Conservation (phyloP, 2,329 filamentous ascomycete species). For the Mariannaea sp. region DNA sequence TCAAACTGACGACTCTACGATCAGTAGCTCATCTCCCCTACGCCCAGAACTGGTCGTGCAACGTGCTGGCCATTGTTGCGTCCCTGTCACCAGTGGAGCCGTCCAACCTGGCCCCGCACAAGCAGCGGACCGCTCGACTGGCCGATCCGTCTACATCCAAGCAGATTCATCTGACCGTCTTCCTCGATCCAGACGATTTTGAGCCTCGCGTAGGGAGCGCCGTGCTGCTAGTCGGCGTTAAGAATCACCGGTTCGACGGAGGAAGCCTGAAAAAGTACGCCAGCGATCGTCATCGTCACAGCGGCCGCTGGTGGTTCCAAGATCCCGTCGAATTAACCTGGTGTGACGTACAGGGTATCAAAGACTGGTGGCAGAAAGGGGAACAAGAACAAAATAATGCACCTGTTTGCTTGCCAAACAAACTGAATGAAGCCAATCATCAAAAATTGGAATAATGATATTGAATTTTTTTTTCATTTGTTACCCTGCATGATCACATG, state of each 20-base stretch:
- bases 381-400: constrained; percentile 17
- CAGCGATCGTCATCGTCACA: constrained; percentile 42
- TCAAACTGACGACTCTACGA: constrained; percentile 57
- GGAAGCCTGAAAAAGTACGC: constrained; percentile 52
- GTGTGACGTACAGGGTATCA: constrained; percentile 54
- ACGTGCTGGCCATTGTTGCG: constrained; percentile 56
- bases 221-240: constrained; percentile 58
- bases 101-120: constrained; percentile 53
- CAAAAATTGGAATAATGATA: too few relatives aligned
- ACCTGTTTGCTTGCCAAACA: background rate
- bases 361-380: constrained; percentile 50
- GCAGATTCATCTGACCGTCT: constrained; percentile 58
- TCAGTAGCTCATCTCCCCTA: constrained; percentile 58
- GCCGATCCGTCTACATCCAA: constrained; percentile 57
- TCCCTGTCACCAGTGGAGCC: constrained; percentile 55
- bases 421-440: background rate
- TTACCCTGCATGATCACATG: constrained; percentile 3
- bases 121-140: constrained; percentile 58
- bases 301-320: constrained; percentile 55
- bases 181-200: constrained; percentile 58
- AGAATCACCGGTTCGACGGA: constrained; percentile 61
- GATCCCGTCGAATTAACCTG: constrained; percentile 52
- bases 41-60: constrained; percentile 62
- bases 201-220: constrained; percentile 52
- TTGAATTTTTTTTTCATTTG: too few relatives aligned